phyloP scores from a whole-genome alignment of 768 basidiomycete genomes.

The Postia placenta region DNA sequence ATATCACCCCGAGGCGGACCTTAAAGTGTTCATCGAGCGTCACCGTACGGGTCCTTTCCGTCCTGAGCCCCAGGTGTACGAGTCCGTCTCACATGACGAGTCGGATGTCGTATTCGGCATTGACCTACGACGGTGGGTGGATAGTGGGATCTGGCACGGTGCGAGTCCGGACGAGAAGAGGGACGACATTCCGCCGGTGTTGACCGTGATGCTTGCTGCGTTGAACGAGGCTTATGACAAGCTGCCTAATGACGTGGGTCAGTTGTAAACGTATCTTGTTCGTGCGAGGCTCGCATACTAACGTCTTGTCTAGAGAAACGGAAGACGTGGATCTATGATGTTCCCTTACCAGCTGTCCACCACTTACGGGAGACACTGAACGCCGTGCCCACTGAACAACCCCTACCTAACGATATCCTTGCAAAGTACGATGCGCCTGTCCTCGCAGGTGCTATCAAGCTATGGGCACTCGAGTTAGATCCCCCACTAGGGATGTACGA shows the following conservation, averaged over 20 bases:
- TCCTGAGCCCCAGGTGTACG: constrained; percentile 80
- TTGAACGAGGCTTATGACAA: constrained; percentile 58
- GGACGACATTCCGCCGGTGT: constrained; percentile 65
- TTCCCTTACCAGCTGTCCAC: constrained; percentile 77
- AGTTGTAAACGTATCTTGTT: constrained; percentile 15
- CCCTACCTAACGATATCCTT: constrained; percentile 49
- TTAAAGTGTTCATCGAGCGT: constrained; percentile 83
- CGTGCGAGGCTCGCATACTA: neutral
- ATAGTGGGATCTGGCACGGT: constrained; percentile 57
- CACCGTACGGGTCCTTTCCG: constrained; percentile 93
- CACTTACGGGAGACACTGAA: constrained; percentile 84
- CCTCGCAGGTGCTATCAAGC: constrained; percentile 76
- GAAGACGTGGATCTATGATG: constrained; percentile 93
- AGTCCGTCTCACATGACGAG: constrained; percentile 77
- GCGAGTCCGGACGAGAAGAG: constrained; percentile 44
- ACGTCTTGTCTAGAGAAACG: constrained; percentile 56
- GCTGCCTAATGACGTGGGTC: constrained; percentile 59
- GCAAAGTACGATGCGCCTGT: constrained; percentile 80
- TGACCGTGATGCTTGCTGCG: constrained; percentile 59
- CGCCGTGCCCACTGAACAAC: constrained; percentile 48
- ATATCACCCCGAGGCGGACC: constrained; percentile 84
- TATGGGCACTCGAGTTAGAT: constrained; percentile 90
- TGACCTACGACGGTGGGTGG: constrained; percentile 87
- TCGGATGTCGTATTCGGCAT: constrained; percentile 88
- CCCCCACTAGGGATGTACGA: constrained; percentile 83